Percentiles rank a stretch among this genome's conserved stretches.
Evolutionary conservation across 2,329 filamentous ascomycete genomes (phyloP).

Genomic region (Sordariomycetes sp.): DNA sequence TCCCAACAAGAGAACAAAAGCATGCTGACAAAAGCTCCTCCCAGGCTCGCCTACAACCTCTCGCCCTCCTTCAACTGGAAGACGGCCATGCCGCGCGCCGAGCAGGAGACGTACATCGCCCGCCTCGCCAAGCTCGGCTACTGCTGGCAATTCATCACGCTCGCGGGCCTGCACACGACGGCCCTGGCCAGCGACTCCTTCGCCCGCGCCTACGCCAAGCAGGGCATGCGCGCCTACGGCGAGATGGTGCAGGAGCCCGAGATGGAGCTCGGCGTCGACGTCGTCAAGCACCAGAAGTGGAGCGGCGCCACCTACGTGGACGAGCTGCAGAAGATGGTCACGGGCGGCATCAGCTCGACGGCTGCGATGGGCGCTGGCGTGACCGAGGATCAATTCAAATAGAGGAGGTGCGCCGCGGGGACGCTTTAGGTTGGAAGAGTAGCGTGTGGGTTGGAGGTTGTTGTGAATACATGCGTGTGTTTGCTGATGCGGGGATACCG

Average conservation of each 20-base stretch:
- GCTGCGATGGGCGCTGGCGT: constrained; percentile 97
- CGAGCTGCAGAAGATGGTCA: constrained; percentile 94
- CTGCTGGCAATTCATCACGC: constrained; percentile 99
- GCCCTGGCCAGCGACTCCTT: constrained; percentile 89
- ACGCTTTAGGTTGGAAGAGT: no score
- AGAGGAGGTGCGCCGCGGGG: no score
- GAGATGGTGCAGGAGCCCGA: constrained; percentile 97
- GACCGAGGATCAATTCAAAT: constrained; percentile 85
- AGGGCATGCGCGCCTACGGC: constrained; percentile 93
- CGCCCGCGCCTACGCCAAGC: constrained; percentile 66
- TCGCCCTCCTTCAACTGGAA: constrained; percentile 99
- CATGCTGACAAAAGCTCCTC: constrained; percentile 3
- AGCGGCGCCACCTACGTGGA: constrained; percentile 91
- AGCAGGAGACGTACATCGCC: constrained; percentile 96
- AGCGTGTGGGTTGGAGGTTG: background rate
- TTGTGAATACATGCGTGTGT: no score
- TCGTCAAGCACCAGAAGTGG: constrained; percentile 99
- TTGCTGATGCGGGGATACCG: no score
- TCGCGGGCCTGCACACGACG: constrained; percentile 91
- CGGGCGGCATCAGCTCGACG: constrained; percentile 82
- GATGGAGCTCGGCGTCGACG: constrained; percentile 82
- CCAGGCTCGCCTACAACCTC: constrained; percentile 90
- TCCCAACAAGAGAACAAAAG: constrained; percentile 6
- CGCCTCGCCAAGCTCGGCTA: constrained; percentile 83
- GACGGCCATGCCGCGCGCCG: constrained; percentile 79